These are phyloP conservation scores for Loxodes magnus DNA, from an alignment of 73 alveolate genomes.

Conservation along the genomic window DNA sequence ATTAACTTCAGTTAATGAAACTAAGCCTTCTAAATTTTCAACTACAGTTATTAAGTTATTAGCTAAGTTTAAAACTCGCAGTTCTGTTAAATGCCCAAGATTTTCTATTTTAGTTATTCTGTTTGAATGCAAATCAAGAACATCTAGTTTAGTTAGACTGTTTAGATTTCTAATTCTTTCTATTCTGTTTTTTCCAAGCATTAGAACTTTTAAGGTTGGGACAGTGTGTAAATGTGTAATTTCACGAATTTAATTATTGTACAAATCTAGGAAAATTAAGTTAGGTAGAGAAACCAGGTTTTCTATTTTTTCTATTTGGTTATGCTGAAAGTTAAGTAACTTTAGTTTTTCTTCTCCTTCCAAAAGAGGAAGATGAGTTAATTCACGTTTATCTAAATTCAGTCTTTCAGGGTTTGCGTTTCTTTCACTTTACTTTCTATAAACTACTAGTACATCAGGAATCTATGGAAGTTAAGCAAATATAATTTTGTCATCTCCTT, in stretches of 20 bases:
- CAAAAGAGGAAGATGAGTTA: slow-evolving; percentile 81
- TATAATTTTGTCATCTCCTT: slow-evolving; percentile 77
- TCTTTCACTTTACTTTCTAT: slow-evolving; percentile 79
- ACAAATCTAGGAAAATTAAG: slow-evolving; percentile 70
- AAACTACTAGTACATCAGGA: slow-evolving; percentile 83
- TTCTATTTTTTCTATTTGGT: slow-evolving; percentile 71
- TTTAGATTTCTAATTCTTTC: slow-evolving; percentile 67
- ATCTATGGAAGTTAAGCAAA: slow-evolving; percentile 81
- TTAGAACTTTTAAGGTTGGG: slow-evolving; percentile 64
- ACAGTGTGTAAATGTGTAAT: slow-evolving; percentile 73
- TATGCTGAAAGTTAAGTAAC: slow-evolving; percentile 64
- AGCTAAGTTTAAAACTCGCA: slow-evolving; percentile 78
- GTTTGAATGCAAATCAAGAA: slow-evolving; percentile 82
- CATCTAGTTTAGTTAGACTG: slow-evolving; percentile 72
- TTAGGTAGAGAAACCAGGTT: slow-evolving; percentile 76
- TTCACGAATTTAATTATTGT: slow-evolving; percentile 68
- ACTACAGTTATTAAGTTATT: slow-evolving; percentile 63
- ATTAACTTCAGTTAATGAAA: slow-evolving; percentile 65
- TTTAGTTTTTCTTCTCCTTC: slow-evolving; percentile 90
- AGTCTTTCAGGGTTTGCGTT: slow-evolving; percentile 72
- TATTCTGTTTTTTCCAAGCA: slow-evolving; percentile 77
- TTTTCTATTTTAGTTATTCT: slow-evolving; percentile 75
- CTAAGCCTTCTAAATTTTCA: slow-evolving; percentile 57
- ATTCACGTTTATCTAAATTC: slow-evolving; percentile 74
- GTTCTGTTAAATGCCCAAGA: slow-evolving; percentile 45